These are phyloP conservation scores for Cryptococcus amylolentus DNA, from an alignment of 1,284 basidiomycete genomes.

Conservation along the genomic window DNA sequence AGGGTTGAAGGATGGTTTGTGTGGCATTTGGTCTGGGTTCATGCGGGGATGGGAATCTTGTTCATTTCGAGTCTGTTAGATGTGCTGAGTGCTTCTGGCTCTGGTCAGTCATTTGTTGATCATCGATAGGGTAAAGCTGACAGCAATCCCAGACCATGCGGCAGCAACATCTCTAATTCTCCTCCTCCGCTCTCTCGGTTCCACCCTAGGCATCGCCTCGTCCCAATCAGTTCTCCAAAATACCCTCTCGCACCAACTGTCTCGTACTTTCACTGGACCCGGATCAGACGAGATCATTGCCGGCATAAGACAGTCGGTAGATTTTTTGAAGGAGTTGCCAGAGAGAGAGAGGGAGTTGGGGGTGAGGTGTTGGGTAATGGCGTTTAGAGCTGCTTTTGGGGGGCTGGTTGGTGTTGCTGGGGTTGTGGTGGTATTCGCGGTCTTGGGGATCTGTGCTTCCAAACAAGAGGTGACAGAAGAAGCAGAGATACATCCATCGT, in stretches of 20 bases:
- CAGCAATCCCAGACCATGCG: conserved; percentile 17
- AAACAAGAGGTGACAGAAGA: neutral
- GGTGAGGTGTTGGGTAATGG: conserved; percentile 10
- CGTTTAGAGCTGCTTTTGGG: conserved; percentile 15
- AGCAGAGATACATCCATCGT: neutral
- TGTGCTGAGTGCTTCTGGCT: conserved; percentile 17
- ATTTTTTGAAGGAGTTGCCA: conserved; percentile 10
- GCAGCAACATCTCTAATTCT: conserved; percentile 21
- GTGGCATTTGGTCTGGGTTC: conserved; percentile 18
- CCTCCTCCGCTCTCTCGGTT: conserved; percentile 19
- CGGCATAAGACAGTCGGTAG: conserved; percentile 16
- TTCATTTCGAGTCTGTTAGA: conserved; percentile 25
- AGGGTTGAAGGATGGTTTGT: conserved; percentile 16
- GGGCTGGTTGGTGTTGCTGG: conserved; percentile 8
- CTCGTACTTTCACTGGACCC: conserved; percentile 5
- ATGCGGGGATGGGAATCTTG: conserved; percentile 24
- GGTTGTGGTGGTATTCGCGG: conserved; percentile 1
- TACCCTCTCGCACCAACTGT: conserved; percentile 12
- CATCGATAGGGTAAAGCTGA: neutral
- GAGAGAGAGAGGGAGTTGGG: conserved; percentile 3
- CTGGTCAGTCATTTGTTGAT: conserved; percentile 10
- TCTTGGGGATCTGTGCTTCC: conserved; percentile 4
- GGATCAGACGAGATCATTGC: conserved; percentile 9
- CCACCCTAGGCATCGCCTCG: conserved; percentile 18
- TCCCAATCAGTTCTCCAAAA: conserved; percentile 24